Conservation (phyloP, 1,139 yeast species). For the Scheffersomyces stambukii region DNA sequence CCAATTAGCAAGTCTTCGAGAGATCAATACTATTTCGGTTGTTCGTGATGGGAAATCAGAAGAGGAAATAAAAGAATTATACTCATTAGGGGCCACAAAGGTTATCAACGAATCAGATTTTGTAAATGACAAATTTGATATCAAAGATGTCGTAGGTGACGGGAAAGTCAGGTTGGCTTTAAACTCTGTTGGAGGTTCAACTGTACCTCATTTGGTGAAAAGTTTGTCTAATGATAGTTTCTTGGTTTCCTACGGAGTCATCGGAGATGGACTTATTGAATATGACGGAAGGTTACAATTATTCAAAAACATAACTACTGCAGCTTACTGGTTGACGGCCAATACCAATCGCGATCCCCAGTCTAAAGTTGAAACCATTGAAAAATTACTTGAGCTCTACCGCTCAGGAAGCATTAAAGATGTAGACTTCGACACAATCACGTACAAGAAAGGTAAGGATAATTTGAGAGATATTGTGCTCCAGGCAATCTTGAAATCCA, state of each 20-base stretch:
- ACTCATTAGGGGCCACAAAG: constrained; percentile 27
- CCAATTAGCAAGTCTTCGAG: constrained; percentile 22
- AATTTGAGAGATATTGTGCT: constrained; percentile 44
- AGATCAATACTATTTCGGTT: constrained; percentile 25
- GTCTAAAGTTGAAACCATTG: constrained; percentile 53
- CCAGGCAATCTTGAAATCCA: constrained; percentile 42
- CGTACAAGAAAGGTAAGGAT: constrained; percentile 39
- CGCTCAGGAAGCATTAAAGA: constrained; percentile 53
- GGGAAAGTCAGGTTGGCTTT: constrained; percentile 30
- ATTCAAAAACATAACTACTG: constrained; percentile 73
- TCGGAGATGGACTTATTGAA: constrained; percentile 46
- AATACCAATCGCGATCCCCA: constrained; percentile 60
- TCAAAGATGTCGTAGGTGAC: constrained; percentile 38
- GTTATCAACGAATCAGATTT: constrained; percentile 45
- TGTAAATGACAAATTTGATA: constrained; percentile 49
- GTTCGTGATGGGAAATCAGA: constrained; percentile 29
- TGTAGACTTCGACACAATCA: constrained; percentile 39
- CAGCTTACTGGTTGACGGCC: constrained; percentile 86
- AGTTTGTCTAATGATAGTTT: constrained; percentile 22
- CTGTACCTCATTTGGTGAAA: constrained; percentile 20
- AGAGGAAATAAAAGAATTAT: constrained; percentile 19
- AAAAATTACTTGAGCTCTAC: constrained; percentile 56
- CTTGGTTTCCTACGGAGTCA: constrained; percentile 27
- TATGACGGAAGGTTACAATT: constrained; percentile 24
- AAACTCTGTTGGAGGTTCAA: constrained; percentile 29